Percentiles rank a stretch among this genome's conserved stretches.
Evolutionary conservation across 495 filamentous ascomycete genomes (phyloP).

Genomic region (Penicillium alfredii): DNA sequence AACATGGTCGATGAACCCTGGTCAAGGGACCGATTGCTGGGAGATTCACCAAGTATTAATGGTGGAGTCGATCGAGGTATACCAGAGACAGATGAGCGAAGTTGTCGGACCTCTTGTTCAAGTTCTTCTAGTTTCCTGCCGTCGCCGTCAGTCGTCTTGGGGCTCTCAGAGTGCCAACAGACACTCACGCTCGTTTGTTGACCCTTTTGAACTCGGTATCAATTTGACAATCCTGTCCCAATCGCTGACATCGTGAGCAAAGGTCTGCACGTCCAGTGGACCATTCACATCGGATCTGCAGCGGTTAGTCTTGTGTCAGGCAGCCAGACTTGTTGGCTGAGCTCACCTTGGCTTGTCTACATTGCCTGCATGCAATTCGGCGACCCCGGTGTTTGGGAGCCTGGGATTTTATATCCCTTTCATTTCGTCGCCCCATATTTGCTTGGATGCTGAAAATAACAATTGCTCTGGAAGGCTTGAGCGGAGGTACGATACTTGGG

Average conservation of each 20-base stretch:
- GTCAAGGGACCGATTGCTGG: neutral
- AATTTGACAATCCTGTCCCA: slow-evolving; percentile 8
- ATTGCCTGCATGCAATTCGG: slow-evolving; percentile 10
- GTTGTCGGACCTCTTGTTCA: slow-evolving; percentile 10
- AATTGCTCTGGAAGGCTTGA: too few relatives aligned
- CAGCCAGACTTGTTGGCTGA: neutral
- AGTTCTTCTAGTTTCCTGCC: slow-evolving; percentile 10
- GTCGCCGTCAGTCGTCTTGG: neutral
- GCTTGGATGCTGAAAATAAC: neutral
- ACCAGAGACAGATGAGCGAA: slow-evolving; percentile 8
- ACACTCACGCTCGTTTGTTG: slow-evolving; percentile 11
- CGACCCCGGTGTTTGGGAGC: slow-evolving; percentile 1
- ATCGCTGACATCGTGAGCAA: slow-evolving; percentile 9
- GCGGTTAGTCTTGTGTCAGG: neutral
- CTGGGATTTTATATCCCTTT: neutral
- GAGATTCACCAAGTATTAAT: too few relatives aligned
- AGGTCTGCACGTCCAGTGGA: slow-evolving; percentile 5
- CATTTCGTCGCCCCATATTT: neutral
- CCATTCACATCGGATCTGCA: slow-evolving; percentile 14
- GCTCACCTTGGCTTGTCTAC: slow-evolving; percentile 15
- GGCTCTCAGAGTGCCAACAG: neutral
- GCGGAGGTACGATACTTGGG: too few relatives aligned
- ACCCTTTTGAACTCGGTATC: slow-evolving; percentile 13
- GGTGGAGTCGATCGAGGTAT: neutral
- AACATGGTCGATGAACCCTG: neutral